Conservation (phyloP, 257 asterid genomes). For the Verbascum thapsus region DNA sequence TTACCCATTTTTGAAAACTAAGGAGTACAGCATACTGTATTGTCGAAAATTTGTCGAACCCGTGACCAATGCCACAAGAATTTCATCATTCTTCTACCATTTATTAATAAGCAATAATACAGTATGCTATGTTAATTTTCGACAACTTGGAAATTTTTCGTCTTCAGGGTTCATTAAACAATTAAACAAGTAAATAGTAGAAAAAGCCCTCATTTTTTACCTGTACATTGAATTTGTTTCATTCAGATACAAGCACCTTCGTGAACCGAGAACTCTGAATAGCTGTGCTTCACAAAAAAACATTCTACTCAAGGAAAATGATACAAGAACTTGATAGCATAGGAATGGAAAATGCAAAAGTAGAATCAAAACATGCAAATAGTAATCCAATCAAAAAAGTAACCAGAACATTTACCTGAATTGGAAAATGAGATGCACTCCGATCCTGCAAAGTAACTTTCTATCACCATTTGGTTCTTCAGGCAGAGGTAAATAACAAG, state of each 20-base stretch:
- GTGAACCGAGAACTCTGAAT: no score
- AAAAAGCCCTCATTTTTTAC: conserved; percentile 23
- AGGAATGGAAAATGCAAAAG: conserved; percentile 5
- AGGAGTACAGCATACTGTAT: no score
- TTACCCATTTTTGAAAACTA: no score
- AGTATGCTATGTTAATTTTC: no score
- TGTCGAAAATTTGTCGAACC: no score
- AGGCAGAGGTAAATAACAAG: conserved; percentile 73
- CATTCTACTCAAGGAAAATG: background rate
- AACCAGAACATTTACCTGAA: conserved; percentile 54
- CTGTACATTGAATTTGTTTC: conserved; percentile 11
- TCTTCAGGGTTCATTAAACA: background rate
- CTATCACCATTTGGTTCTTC: conserved; percentile 86
- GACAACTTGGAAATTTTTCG: background rate
- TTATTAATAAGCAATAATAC: no score
- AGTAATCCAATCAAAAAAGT: background rate
- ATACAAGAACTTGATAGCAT: conserved; percentile 2
- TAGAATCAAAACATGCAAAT: conserved; percentile 16
- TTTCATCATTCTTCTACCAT: no score
- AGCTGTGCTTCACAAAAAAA: conserved; percentile 4
- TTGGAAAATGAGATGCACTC: conserved; percentile 92
- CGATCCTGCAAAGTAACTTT: conserved; percentile 76
- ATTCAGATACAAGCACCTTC: conserved; percentile 12
- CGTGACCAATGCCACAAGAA: no score
- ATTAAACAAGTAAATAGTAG: background rate